phyloP scores from a whole-genome alignment of 805 yeast species.

The Cephaloascus fragrans region DNA sequence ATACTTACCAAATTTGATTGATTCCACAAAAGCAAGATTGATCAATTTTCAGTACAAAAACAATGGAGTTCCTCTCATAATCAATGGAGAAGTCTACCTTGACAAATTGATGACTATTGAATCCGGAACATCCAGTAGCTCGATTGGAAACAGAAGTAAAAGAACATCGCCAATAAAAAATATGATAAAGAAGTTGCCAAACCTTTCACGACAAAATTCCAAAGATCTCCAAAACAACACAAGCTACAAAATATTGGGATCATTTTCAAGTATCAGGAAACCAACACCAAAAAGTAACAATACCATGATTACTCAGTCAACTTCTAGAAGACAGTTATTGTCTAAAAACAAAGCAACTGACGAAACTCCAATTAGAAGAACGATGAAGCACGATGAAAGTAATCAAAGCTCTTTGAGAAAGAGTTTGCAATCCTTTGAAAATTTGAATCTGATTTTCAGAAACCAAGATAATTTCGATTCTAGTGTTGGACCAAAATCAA shows the following conservation, averaged over 20 bases:
- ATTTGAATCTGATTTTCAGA: too few relatives aligned
- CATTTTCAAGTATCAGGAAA: neutral
- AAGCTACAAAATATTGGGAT: neutral
- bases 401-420: too few relatives aligned
- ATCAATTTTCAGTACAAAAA: constrained; percentile 6
- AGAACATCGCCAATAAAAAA: constrained; percentile 6
- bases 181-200: neutral
- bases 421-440: too few relatives aligned
- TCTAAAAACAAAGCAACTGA: neutral
- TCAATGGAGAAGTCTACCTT: constrained; percentile 41
- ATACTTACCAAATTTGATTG: constrained; percentile 55
- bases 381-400: too few relatives aligned
- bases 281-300: neutral
- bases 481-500: too few relatives aligned
- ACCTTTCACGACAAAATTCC: neutral
- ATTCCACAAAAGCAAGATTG: constrained; percentile 2
- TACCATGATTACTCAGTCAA: constrained; percentile 1
- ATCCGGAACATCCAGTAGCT: constrained; percentile 18
- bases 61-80: constrained; percentile 15
- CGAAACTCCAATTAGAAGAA: constrained; percentile 4
- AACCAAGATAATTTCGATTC: too few relatives aligned
- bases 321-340: constrained; percentile 1
- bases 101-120: constrained; percentile 25
- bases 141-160: too few relatives aligned
- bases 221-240: neutral